A percentile compares a stretch with the other conserved stretches of the same genome.
phyloP scores from a whole-genome alignment of 495 filamentous ascomycete genomes.

The Glutinoglossum americanum region DNA sequence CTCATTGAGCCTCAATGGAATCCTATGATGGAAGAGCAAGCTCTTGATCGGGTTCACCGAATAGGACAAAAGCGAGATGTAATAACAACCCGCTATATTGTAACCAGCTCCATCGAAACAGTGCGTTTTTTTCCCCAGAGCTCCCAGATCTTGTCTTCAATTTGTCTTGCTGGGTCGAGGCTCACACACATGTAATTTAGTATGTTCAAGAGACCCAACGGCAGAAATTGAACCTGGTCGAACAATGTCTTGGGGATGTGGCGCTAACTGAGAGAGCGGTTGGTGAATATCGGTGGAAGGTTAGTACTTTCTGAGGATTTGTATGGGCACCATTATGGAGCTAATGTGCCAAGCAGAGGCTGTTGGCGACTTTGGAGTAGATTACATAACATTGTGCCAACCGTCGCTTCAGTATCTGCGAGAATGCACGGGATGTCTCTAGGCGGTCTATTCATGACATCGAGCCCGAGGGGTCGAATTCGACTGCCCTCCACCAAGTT shows the following conservation, averaged over 20 bases:
- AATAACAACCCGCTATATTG: constrained; percentile 12
- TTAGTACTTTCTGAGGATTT: not conserved
- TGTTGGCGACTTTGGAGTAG: too few species aligned
- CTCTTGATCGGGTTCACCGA: constrained; percentile 15
- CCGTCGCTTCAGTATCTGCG: too few species aligned
- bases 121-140: not conserved
- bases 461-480: too few species aligned
- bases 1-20: constrained; percentile 18
- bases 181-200: not conserved
- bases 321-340: not conserved
- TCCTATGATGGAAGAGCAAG: constrained; percentile 15
- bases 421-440: too few species aligned
- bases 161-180: not conserved
- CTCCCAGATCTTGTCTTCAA: not conserved
- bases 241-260: not conserved
- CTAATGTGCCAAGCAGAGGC: too few species aligned
- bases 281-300: not conserved
- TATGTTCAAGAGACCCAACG: constrained; percentile 8
- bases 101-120: constrained; percentile 13
- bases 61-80: constrained; percentile 14
- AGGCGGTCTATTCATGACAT: too few species aligned
- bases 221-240: constrained; percentile 7
- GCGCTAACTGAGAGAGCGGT: not conserved
- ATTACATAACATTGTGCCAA: too few species aligned
- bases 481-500: too few species aligned